Evolutionary conservation across 1,284 basidiomycete genomes (phyloP).

Genomic region (Rhodotorula sp.): DNA sequence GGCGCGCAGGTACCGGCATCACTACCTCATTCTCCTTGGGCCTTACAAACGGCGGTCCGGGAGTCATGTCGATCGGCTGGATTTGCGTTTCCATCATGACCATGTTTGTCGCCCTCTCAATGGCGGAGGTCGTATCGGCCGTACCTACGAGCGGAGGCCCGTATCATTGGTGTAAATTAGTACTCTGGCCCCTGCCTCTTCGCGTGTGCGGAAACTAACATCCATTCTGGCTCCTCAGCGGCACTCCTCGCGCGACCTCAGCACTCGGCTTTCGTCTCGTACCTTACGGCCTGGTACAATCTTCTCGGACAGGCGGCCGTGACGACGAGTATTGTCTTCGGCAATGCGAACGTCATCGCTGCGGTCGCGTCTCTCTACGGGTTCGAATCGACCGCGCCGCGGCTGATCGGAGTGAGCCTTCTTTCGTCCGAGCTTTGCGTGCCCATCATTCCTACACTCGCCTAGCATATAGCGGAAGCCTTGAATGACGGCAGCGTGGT

Average conservation of each 20-base stretch:
- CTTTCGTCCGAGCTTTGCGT: background rate
- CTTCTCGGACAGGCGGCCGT: slow-evolving; percentile 64
- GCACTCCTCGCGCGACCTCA: slow-evolving; percentile 27
- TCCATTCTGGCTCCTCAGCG: slow-evolving; percentile 4
- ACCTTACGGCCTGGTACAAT: slow-evolving; percentile 59
- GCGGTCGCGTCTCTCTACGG: slow-evolving; percentile 60
- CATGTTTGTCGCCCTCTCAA: slow-evolving; percentile 40
- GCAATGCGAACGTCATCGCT: slow-evolving; percentile 65
- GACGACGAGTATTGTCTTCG: slow-evolving; percentile 56
- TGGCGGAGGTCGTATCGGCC: slow-evolving; percentile 51
- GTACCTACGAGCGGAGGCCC: slow-evolving; percentile 68
- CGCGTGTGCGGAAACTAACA: background rate
- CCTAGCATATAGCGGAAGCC: too few relatives aligned
- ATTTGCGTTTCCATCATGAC: slow-evolving; percentile 54
- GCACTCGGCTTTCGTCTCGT: slow-evolving; percentile 34
- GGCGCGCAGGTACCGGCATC: background rate
- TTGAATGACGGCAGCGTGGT: too few relatives aligned
- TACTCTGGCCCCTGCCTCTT: background rate
- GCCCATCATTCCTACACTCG: too few relatives aligned
- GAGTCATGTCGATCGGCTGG: slow-evolving; percentile 55
- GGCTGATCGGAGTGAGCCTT: slow-evolving; percentile 57
- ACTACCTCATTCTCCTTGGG: slow-evolving; percentile 46
- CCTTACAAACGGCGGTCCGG: slow-evolving; percentile 65
- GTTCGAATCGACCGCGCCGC: slow-evolving; percentile 60
- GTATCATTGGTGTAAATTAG: slow-evolving; percentile 9